Base-by-base conservation (phyloP, 768 basidiomycete species). In the Lentinula boryana region DNA sequence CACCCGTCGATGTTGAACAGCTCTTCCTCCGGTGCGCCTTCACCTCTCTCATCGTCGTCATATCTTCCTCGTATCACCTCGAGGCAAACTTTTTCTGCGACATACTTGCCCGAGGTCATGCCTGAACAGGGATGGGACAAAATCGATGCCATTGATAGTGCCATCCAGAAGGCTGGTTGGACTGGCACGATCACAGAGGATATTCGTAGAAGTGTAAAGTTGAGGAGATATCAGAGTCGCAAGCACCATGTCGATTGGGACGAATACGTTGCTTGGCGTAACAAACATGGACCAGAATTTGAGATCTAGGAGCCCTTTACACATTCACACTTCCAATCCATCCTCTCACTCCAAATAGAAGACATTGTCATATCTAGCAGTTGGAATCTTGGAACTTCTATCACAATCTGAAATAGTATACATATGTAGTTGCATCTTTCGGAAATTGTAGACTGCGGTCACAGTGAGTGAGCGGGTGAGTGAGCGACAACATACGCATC, bases 161-260 rank as follows among this genome's bases (percentile, higher is more conserved):
- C 95, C 32, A 93, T 98, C 64, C 83, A 85, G 63, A 99, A 99
- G 74, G 92, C 95, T 3, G 97, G 95, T 3, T 98, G 89, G 89
- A 82, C 72, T 60, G 93, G 91, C 1, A 72, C 73, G 54, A 90
- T 95, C 67, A 90, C 87, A 0, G 94, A 96, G 70, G 90, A 90
- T 66, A 72, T 93, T 54, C 80, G 93, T 52, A 79, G 89, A 65
- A 86, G 84, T 68, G 73, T 94, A 66, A 87, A 80, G 69, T 79
- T 96, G 66, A 83, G 88, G 61, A 75, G 93, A 69, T 96, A 94
- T 72, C 93, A 93, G 74, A 91, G 89, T 71, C 83, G 81, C 62
- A 80, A 79, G 69, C 86, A 82, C 71, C 73, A 75, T 21, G 87
- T 88, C 16, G 76, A 74, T 12, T 95, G 91, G 87, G 84, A 84